A percentile compares a stretch with the other conserved stretches of the same genome.
Conservation (phyloP, 2,329 filamentous ascomycete genomes). For the Blumeriella jaapii region DNA sequence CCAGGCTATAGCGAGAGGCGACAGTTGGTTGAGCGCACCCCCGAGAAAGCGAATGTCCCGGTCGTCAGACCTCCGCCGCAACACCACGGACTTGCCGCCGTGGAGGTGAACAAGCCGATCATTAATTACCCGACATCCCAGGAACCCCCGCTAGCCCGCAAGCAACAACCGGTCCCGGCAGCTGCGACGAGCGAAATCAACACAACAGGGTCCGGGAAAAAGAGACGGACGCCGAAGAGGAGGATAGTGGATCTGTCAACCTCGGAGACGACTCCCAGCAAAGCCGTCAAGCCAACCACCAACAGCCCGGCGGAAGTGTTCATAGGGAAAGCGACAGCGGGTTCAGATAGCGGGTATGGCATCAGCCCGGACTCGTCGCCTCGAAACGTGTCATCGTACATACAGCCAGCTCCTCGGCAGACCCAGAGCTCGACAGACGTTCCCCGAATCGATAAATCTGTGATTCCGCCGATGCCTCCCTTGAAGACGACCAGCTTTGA, state of each 20-base stretch:
- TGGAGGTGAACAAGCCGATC: slow-evolving; percentile 57
- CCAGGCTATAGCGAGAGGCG: slow-evolving; percentile 81
- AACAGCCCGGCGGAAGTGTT: slow-evolving; percentile 20
- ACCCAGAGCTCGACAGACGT: slow-evolving; percentile 18
- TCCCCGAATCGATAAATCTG: slow-evolving; percentile 23
- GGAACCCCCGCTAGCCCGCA: slow-evolving; percentile 43
- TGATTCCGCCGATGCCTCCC: slow-evolving; percentile 21
- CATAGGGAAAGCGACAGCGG: slow-evolving; percentile 7
- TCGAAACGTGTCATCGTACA: slow-evolving; percentile 21
- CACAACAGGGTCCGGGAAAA: slow-evolving; percentile 44
- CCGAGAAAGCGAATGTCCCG: slow-evolving; percentile 64
- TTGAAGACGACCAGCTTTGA: slow-evolving; percentile 22
- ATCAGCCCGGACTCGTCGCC: slow-evolving; percentile 25
- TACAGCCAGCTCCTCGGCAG: slow-evolving; percentile 22
- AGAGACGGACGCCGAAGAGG: slow-evolving; percentile 47
- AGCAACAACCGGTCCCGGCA: slow-evolving; percentile 41
- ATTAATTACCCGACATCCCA: slow-evolving; percentile 41
- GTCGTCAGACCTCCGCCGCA: slow-evolving; percentile 60
- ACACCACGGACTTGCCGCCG: slow-evolving; percentile 44
- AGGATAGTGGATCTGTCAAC: slow-evolving; percentile 55
- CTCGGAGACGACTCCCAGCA: slow-evolving; percentile 23
- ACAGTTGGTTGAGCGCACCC: slow-evolving; percentile 69
- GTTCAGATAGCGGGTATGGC: slow-evolving; percentile 22
- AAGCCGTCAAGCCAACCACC: slow-evolving; percentile 16
- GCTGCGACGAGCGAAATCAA: slow-evolving; percentile 46